A percentile compares a stretch with the other conserved stretches of the same genome.
Evolutionary conservation across 306 rosid genomes (phyloP).

Genomic region (Dalbergia cochinchinensis): DNA sequence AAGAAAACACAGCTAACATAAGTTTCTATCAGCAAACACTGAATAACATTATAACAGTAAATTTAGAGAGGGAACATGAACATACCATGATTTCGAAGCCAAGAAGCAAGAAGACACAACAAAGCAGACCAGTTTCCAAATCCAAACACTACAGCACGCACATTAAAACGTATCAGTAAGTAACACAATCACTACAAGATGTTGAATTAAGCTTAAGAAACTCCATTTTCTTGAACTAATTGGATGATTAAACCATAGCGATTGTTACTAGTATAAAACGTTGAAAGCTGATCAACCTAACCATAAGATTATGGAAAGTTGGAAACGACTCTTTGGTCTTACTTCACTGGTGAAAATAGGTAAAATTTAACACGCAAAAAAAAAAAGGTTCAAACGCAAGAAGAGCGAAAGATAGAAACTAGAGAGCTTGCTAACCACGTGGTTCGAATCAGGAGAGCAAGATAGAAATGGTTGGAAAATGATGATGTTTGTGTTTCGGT

Average conservation of each 20-base stretch:
- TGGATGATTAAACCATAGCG: background rate
- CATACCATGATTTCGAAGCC: slow-evolving; percentile 34
- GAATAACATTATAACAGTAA: background rate
- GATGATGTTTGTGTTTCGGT: background rate
- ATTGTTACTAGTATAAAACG: too few relatives aligned
- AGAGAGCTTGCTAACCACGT: slow-evolving; percentile 18
- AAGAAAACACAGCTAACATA: background rate
- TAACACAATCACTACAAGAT: background rate
- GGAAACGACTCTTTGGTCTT: too few relatives aligned
- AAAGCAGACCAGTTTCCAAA: slow-evolving; percentile 4
- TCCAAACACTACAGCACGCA: background rate
- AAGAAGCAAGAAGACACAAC: background rate
- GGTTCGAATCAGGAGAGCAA: background rate
- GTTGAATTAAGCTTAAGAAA: background rate
- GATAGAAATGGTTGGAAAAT: background rate
- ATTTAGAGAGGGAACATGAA: background rate
- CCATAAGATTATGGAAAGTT: too few relatives aligned
- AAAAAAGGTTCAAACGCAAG: background rate
- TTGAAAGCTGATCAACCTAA: too few relatives aligned
- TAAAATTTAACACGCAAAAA: too few relatives aligned
- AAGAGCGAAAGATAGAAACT: background rate
- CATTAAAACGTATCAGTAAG: background rate
- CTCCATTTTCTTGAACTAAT: background rate
- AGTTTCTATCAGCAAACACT: background rate
- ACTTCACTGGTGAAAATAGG: too few relatives aligned